Evolutionary conservation across 2,329 filamentous ascomycete species (phyloP).

Genomic region (Anthostomella pinea): DNA sequence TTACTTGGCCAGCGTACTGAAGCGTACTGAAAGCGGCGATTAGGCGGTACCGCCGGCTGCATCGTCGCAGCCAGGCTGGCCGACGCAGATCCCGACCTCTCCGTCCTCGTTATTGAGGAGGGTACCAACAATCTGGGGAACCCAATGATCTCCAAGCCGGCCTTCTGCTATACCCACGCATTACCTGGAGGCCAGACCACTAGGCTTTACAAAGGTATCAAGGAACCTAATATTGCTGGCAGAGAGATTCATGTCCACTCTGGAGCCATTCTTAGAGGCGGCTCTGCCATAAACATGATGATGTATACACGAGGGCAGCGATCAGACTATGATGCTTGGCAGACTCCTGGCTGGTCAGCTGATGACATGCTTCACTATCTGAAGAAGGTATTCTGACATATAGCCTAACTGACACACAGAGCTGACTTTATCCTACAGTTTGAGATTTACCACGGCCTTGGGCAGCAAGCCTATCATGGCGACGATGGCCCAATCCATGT

Average conservation of each 20-base stretch:
- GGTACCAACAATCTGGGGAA: slow-evolving; percentile 12
- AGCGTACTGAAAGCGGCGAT: not conserved
- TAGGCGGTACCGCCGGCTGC: slow-evolving; percentile 18
- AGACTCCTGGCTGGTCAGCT: slow-evolving; percentile 27
- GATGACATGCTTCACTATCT: slow-evolving; percentile 23
- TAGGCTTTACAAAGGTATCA: slow-evolving; percentile 5
- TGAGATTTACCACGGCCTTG: slow-evolving; percentile 54
- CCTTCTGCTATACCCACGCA: slow-evolving; percentile 7
- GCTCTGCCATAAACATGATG: slow-evolving; percentile 47
- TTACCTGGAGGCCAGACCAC: slow-evolving; percentile 6
- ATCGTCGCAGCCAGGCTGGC: slow-evolving; percentile 19
- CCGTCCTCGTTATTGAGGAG: slow-evolving; percentile 16
- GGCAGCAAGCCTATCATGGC: slow-evolving; percentile 47
- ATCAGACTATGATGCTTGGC: slow-evolving; percentile 30
- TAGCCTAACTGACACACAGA: not conserved
- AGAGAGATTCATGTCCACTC: slow-evolving; percentile 12
- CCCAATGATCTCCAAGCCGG: slow-evolving; percentile 7
- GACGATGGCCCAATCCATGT: slow-evolving; percentile 53
- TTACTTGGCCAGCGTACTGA: not conserved
- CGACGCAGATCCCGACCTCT: slow-evolving; percentile 16
- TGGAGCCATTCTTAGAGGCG: slow-evolving; percentile 50
- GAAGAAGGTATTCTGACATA: slow-evolving; percentile 34
- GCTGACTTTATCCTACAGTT: slow-evolving; percentile 31
- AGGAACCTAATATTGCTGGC: not conserved
- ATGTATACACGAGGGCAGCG: slow-evolving; percentile 34